Evolutionary conservation across 2,329 filamentous ascomycete species (phyloP).

Genomic region (Penicillium sp.): DNA sequence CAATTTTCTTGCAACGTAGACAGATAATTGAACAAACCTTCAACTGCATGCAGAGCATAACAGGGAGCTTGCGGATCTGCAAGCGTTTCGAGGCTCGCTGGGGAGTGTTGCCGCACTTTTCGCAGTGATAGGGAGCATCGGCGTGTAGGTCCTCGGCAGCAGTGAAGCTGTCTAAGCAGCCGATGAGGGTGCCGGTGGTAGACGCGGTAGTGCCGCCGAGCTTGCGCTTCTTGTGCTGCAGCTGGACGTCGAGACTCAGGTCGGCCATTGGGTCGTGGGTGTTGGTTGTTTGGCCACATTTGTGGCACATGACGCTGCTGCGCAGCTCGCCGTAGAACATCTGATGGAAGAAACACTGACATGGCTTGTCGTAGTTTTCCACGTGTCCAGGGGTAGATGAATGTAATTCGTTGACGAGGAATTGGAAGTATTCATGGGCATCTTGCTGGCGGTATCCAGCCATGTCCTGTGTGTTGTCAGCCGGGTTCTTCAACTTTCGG

Average conservation of each 20-base stretch:
- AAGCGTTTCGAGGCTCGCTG: conserved; percentile 81
- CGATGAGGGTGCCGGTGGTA: conserved; percentile 57
- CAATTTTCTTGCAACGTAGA: background rate
- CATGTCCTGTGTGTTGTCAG: conserved; percentile 52
- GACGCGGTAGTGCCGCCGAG: conserved; percentile 39
- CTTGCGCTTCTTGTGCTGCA: conserved; percentile 57
- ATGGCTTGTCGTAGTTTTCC: conserved; percentile 54
- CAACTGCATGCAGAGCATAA: conserved; percentile 85
- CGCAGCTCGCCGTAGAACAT: conserved; percentile 91
- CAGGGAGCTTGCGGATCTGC: conserved; percentile 77
- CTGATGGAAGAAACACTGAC: conserved; percentile 88
- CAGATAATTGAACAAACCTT: conserved; percentile 58
- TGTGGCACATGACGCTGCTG: conserved; percentile 85
- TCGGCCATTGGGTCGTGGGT: conserved; percentile 88
- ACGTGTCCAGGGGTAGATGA: conserved; percentile 69
- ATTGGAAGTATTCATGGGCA: conserved; percentile 95
- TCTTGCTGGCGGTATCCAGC: conserved; percentile 95
- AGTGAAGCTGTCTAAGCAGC: conserved; percentile 84
- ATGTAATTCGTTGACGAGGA: conserved; percentile 87
- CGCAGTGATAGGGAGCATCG: conserved; percentile 76
- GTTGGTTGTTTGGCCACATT: conserved; percentile 76
- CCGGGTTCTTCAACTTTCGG: background rate
- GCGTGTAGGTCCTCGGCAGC: conserved; percentile 68
- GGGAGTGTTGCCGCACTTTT: conserved; percentile 66
- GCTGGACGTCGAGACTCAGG: conserved; percentile 80